Evolutionary conservation across 2,329 filamentous ascomycete species (phyloP).

Genomic region (Nemania abortiva): DNA sequence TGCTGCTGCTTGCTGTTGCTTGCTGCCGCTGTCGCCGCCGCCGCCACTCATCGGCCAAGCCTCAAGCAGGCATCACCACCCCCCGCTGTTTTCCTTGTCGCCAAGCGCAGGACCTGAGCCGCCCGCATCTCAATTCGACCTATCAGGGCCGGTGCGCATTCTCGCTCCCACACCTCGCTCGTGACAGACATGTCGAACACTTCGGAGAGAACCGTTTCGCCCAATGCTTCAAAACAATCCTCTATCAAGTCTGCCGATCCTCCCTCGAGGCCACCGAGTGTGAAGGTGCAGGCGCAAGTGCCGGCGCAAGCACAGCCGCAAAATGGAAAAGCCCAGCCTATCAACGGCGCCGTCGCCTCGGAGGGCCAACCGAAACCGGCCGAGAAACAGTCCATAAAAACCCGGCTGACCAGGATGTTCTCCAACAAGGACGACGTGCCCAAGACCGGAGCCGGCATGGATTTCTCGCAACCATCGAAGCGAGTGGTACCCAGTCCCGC

Average conservation of each 20-base stretch:
- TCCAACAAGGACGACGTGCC: conserved; percentile 65
- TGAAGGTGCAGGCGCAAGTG: conserved; percentile 42
- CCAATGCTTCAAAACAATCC: conserved; percentile 50
- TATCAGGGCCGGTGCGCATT: conserved; percentile 32
- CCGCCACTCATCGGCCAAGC: conserved; percentile 32
- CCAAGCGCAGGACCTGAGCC: conserved; percentile 44
- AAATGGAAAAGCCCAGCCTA: conserved; percentile 46
- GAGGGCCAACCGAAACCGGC: conserved; percentile 55
- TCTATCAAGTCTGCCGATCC: conserved; percentile 52
- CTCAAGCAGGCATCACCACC: conserved; percentile 23
- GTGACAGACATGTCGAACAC: conserved; percentile 50
- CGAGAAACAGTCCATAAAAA: conserved; percentile 72
- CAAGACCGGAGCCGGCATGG: conserved; percentile 52
- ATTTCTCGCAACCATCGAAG: conserved; percentile 51
- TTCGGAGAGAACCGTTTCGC: conserved; percentile 51
- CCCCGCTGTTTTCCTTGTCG: conserved; percentile 44
- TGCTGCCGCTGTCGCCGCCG: conserved; percentile 35
- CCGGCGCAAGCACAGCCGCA: conserved; percentile 37
- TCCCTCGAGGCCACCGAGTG: conserved; percentile 48
- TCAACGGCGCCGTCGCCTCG: conserved; percentile 48
- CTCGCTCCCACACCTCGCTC: conserved; percentile 8
- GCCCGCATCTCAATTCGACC: conserved; percentile 32
- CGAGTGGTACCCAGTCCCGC: conserved; percentile 45
- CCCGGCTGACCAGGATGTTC: conserved; percentile 74
- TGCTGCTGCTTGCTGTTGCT: neutral